Base-by-base conservation (phyloP, 768 basidiomycete species). In the Boletus eberwhitei region DNA sequence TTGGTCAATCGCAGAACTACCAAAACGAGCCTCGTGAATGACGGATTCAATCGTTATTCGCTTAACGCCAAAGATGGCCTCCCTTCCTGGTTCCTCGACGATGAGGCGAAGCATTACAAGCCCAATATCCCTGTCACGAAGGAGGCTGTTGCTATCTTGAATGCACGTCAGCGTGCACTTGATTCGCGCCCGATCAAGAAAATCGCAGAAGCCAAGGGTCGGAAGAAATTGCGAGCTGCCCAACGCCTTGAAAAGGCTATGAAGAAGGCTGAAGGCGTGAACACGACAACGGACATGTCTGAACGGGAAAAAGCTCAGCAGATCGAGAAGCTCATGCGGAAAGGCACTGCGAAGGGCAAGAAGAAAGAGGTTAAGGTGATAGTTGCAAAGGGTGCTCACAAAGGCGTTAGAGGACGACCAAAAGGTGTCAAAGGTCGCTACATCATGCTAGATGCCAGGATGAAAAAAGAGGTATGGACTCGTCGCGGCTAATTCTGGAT, bases 131-230 rank as follows among this genome's bases (percentile, higher is more conserved):
- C 97, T n/a, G 79, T 98, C 52, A 98, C 95, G 1, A 98, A 96
- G 71, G 97, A 98, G 69, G 97, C 97, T 11, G 78, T 98, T 52
- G 79, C 80, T 46, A 86, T 84, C 11, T 78, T 99, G 31, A 85
- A 90, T 31, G 90, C 89, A 21, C 93, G 90, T 71, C 90, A 95
- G 73, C 88, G 96, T 13, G 91, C 93, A 14, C 77, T 99, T 46
- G 94, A 99, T 68, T 93, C 96, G 1, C 85, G 97, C 24, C 97
- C 97, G 17, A 98, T 99, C 75, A 98, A 97, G 77, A 99, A 99
- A 78, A 83, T 98, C 8, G 97, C 96, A 9, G 97, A 98, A 73
- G 97, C 97, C 14, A 98, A 98, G 72, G 94, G 93, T 29, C 83
- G 97, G 58, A 99, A 99, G 75, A 98, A 98, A 75, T 75, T 91